phyloP scores from a whole-genome alignment of 1,284 basidiomycete species.

The Ceratobasidium sp. region DNA sequence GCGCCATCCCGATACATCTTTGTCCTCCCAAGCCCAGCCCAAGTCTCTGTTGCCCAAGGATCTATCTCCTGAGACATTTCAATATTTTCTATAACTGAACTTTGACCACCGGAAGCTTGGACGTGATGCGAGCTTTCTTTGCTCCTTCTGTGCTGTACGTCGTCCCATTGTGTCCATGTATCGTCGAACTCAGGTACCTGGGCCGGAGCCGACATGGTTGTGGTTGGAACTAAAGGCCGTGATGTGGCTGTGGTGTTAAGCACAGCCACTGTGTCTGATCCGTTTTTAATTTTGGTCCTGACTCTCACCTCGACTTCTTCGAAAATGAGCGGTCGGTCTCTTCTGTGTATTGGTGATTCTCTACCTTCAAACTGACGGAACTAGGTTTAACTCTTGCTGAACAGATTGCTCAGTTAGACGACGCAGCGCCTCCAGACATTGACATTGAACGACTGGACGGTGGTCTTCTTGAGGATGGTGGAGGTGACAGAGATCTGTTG shows the following conservation, averaged over 20 bases:
- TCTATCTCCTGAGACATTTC: slow-evolving; percentile 38
- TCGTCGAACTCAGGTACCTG: slow-evolving; percentile 36
- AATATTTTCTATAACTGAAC: slow-evolving; percentile 10
- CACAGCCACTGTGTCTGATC: slow-evolving; percentile 19
- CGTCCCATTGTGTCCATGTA: slow-evolving; percentile 41
- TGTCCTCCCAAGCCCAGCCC: not conserved
- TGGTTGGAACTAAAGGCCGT: not conserved
- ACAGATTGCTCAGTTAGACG: slow-evolving; percentile 83
- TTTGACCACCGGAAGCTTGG: not conserved
- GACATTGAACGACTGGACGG: slow-evolving; percentile 58
- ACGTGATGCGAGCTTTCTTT: slow-evolving; percentile 4
- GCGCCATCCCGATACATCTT: slow-evolving; percentile 45
- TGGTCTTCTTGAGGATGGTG: slow-evolving; percentile 52
- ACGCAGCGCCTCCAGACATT: slow-evolving; percentile 67
- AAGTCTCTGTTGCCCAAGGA: slow-evolving; percentile 39
- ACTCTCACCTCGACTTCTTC: not conserved
- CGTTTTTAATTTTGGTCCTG: slow-evolving; percentile 9
- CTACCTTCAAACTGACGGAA: not conserved
- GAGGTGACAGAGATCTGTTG: slow-evolving; percentile 50
- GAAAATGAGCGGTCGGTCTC: not conserved
- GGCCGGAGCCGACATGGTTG: slow-evolving; percentile 14
- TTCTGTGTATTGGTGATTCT: not conserved
- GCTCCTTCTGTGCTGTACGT: slow-evolving; percentile 24
- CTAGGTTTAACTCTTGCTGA: slow-evolving; percentile 71
- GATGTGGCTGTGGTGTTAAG: slow-evolving; percentile 6